A percentile compares a stretch with the other conserved stretches of the same genome.
phyloP scores from a whole-genome alignment of 441 rosid genomes.

The Erysimum cheiri region DNA sequence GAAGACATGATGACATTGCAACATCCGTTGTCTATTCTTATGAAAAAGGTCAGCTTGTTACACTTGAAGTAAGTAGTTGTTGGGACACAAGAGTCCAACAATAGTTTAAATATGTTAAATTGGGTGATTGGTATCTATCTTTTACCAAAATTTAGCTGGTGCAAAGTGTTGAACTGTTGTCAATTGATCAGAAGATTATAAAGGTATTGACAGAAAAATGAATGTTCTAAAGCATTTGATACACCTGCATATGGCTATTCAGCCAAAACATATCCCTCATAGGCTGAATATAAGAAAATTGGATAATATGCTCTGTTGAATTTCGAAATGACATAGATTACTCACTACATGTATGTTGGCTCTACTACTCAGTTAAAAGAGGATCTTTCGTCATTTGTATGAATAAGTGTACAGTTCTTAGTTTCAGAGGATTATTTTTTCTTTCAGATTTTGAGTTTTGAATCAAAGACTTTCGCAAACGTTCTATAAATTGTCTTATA shows the following conservation, averaged over 20 bases:
- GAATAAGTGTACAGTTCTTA: neutral
- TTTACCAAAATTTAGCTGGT: neutral
- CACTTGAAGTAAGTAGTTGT: neutral
- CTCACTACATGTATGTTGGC: neutral
- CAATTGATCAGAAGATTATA: neutral
- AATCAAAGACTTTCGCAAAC: constrained; percentile 10
- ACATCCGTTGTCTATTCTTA: constrained; percentile 61
- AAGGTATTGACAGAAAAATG: neutral
- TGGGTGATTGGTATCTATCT: neutral
- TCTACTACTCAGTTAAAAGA: neutral
- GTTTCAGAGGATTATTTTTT: neutral
- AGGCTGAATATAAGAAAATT: neutral
- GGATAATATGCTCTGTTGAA: neutral
- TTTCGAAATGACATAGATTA: neutral
- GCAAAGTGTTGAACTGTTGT: neutral
- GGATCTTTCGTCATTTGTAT: neutral
- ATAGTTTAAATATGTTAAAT: neutral
- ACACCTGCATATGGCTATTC: neutral
- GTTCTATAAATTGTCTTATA: neutral
- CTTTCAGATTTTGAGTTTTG: neutral
- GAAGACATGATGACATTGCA: constrained; percentile 44
- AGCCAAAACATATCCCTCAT: neutral
- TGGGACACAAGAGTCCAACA: no score
- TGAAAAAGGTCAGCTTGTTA: constrained; percentile 55
- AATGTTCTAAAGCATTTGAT: neutral